Evolutionary conservation across 306 rosid genomes (phyloP).

Genomic region (Cicer judaicum): DNA sequence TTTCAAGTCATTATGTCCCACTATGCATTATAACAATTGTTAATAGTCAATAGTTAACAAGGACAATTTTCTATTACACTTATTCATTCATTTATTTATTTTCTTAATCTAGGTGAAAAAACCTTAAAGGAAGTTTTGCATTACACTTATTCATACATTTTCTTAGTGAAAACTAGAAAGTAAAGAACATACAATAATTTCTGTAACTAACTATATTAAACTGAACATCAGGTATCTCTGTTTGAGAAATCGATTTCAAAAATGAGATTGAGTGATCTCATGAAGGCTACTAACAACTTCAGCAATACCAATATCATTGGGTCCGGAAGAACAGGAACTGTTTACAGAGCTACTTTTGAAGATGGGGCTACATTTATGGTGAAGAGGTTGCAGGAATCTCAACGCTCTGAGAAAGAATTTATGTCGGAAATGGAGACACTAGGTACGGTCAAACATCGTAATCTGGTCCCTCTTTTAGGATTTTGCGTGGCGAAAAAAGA

Average conservation of each 20-base stretch:
- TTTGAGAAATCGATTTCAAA: constrained; percentile 82
- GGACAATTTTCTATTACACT: no score
- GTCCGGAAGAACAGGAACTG: constrained; percentile 85
- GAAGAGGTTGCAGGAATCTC: constrained; percentile 93
- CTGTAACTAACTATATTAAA: constrained; percentile 35
- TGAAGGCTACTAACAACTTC: constrained; percentile 93
- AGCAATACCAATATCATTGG: constrained; percentile 72
- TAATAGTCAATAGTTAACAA: no score
- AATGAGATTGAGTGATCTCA: constrained; percentile 89
- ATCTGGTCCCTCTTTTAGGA: constrained; percentile 87
- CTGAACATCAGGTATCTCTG: constrained; percentile 74
- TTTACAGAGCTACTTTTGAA: constrained; percentile 77
- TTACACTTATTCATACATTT: neutral
- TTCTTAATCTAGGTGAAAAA: no score
- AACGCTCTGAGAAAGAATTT: constrained; percentile 81
- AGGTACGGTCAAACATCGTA: constrained; percentile 73
- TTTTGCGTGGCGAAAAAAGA: constrained; percentile 87
- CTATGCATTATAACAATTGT: no score
- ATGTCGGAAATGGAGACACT: constrained; percentile 83
- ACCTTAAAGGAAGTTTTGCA: no score
- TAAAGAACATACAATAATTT: constrained; percentile 1
- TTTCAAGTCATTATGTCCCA: no score
- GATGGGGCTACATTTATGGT: constrained; percentile 83
- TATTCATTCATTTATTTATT: no score
- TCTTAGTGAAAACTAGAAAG: neutral